Conservation (phyloP, 495 filamentous ascomycete genomes). For the Friedmanniomyces simplex region DNA sequence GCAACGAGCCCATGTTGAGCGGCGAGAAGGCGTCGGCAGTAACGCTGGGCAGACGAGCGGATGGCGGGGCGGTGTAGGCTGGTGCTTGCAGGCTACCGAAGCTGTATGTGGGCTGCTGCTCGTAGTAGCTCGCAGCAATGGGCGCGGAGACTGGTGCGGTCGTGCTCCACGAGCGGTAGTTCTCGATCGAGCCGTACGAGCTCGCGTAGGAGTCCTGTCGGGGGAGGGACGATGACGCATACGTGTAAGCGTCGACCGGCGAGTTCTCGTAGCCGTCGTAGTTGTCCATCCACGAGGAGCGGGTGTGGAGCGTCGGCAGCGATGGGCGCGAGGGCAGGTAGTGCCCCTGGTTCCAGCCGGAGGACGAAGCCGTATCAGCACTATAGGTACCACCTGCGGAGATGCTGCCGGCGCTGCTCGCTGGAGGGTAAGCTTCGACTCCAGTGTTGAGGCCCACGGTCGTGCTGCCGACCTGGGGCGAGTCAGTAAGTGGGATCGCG, state of each 20-base stretch:
- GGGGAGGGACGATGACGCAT: conserved; percentile 1
- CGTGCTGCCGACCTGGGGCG: conserved; percentile 18
- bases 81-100: conserved; percentile 9
- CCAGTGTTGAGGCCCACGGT: background rate
- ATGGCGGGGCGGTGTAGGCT: background rate
- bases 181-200: conserved; percentile 12
- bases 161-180: conserved; percentile 14
- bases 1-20: conserved; percentile 28
- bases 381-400: background rate
- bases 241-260: conserved; percentile 14
- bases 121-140: conserved; percentile 1
- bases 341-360: background rate
- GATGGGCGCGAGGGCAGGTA: conserved; percentile 7
- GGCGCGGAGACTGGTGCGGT: conserved; percentile 4
- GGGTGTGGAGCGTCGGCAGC: conserved; percentile 14
- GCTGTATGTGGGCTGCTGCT: conserved; percentile 13
- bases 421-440: background rate
- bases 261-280: conserved; percentile 16
- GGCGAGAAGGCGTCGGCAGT: conserved; percentile 20
- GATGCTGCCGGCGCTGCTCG: background rate
- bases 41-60: conserved; percentile 15
- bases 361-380: background rate
- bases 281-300: conserved; percentile 4
- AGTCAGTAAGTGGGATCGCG: background rate
- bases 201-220: conserved; percentile 15